These are phyloP conservation scores for Stevia rebaudiana DNA, from an alignment of 140 eudicot species.

Conservation along the genomic window DNA sequence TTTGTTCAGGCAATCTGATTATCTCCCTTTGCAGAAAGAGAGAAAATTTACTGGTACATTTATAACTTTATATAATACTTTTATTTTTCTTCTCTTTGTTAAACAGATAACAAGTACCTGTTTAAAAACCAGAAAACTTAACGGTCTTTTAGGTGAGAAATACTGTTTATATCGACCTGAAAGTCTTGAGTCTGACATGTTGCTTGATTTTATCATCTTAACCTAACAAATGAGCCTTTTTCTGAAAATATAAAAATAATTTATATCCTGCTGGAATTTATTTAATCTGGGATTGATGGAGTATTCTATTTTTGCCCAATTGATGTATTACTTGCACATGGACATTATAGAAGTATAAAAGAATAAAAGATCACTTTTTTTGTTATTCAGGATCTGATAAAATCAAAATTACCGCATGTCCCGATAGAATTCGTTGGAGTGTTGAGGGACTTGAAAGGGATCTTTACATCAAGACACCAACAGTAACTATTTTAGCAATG, in stretches of 20 bases:
- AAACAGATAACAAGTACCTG: neutral
- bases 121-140: neutral
- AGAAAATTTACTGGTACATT: slow-evolving; percentile 45
- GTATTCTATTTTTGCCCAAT: slow-evolving; percentile 9
- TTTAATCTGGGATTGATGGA: slow-evolving; percentile 16
- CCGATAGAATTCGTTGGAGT: slow-evolving; percentile 58
- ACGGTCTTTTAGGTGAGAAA: slow-evolving; percentile 2
- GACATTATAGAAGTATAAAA: slow-evolving; percentile 7
- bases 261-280: neutral
- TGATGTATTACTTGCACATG: slow-evolving; percentile 11
- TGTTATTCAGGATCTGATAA: slow-evolving; percentile 42
- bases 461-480: slow-evolving; percentile 71
- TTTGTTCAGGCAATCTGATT: slow-evolving; percentile 35
- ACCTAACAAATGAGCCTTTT: neutral
- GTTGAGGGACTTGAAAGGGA: slow-evolving; percentile 80
- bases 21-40: slow-evolving; percentile 28
- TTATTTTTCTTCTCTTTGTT: neutral
- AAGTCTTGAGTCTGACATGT: neutral
- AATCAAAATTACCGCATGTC: slow-evolving; percentile 45
- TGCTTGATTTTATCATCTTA: neutral
- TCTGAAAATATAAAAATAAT: neutral
- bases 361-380: slow-evolving; percentile 2
- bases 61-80: slow-evolving; percentile 22
- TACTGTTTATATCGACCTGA: slow-evolving; percentile 1
- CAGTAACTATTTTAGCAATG: slow-evolving; percentile 88